A percentile compares a stretch with the other conserved stretches of the same genome.
Evolutionary conservation across 208 protist species (phyloP).

Genomic region (Strigomonas galati): DNA sequence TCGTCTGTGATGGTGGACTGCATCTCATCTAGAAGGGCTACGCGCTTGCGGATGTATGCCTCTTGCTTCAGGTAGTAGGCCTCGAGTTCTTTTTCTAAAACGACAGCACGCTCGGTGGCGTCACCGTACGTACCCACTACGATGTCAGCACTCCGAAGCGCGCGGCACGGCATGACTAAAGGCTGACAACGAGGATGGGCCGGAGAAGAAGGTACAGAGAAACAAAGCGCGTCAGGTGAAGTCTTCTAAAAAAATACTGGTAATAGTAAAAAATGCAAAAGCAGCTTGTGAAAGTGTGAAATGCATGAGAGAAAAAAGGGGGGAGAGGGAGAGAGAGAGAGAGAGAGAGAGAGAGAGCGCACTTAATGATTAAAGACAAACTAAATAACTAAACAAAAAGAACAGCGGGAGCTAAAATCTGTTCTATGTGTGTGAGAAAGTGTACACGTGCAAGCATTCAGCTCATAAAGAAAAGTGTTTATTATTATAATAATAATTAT

Average conservation of each 20-base stretch:
- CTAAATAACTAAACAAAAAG: background rate
- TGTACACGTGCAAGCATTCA: too few species aligned
- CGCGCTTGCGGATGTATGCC: constrained; percentile 74
- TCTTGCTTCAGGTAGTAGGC: constrained; percentile 75
- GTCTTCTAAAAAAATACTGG: too few species aligned
- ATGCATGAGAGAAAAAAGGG: background rate
- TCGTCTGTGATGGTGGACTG: constrained; percentile 80
- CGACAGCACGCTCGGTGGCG: constrained; percentile 26
- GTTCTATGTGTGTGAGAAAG: too few species aligned
- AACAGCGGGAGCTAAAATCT: too few species aligned
- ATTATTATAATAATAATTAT: background rate
- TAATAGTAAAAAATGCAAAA: too few species aligned
- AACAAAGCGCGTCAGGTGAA: too few species aligned
- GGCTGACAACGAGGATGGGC: background rate
- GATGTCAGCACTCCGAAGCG: background rate
- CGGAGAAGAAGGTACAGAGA: too few species aligned
- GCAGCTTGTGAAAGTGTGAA: too few species aligned
- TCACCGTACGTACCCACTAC: constrained; percentile 31
- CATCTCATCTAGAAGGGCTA: constrained; percentile 72
- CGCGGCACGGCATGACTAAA: too few species aligned
- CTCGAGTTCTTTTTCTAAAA: constrained; percentile 71
- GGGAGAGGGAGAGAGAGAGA: constrained; percentile 7
- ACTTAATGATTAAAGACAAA: too few species aligned
- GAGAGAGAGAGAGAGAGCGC: background rate
- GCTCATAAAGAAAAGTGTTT: constrained; percentile 8